Evolutionary conservation across 225 moss, liverwort and hornwort species (phyloP).

Genomic region (Physcomitrellopsis africana): DNA sequence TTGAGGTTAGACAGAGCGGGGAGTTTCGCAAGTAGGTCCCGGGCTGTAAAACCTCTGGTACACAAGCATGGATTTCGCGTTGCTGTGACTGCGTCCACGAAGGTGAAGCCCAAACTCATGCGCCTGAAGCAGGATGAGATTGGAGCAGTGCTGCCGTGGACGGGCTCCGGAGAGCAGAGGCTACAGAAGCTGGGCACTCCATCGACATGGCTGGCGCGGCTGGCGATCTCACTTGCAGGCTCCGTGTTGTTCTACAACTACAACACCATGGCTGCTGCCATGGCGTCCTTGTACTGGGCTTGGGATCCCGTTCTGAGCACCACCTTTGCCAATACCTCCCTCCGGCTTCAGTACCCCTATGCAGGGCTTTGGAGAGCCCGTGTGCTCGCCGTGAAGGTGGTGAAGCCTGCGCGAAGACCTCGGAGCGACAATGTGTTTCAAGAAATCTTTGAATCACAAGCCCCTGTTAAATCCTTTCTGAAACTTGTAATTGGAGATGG

Average conservation of each 20-base stretch:
- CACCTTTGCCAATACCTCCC: constrained; percentile 62
- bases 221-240: constrained; percentile 76
- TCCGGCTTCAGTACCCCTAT: constrained; percentile 78
- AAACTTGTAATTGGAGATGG: constrained; percentile 75
- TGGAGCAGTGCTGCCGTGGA: constrained; percentile 76
- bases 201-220: constrained; percentile 60
- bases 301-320: constrained; percentile 87
- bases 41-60: constrained; percentile 27
- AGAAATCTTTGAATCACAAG: constrained; percentile 63
- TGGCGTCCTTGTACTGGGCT: constrained; percentile 89
- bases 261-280: constrained; percentile 65
- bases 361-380: constrained; percentile 89
- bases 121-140: constrained; percentile 60
- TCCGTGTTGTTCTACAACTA: constrained; percentile 62
- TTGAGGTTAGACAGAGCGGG: constrained; percentile 30
- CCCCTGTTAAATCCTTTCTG: constrained; percentile 45
- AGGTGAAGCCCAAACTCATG: constrained; percentile 51
- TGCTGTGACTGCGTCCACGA: constrained; percentile 32
- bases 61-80: neutral
- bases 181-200: constrained; percentile 70
- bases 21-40: constrained; percentile 5
- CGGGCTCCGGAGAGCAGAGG: constrained; percentile 76
- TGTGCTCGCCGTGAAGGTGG: constrained; percentile 54
- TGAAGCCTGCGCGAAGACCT: constrained; percentile 41
- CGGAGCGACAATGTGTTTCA: constrained; percentile 47